These are phyloP conservation scores for Fusarium dimerum DNA, from an alignment of 2,329 filamentous ascomycete genomes.

Conservation along the genomic window DNA sequence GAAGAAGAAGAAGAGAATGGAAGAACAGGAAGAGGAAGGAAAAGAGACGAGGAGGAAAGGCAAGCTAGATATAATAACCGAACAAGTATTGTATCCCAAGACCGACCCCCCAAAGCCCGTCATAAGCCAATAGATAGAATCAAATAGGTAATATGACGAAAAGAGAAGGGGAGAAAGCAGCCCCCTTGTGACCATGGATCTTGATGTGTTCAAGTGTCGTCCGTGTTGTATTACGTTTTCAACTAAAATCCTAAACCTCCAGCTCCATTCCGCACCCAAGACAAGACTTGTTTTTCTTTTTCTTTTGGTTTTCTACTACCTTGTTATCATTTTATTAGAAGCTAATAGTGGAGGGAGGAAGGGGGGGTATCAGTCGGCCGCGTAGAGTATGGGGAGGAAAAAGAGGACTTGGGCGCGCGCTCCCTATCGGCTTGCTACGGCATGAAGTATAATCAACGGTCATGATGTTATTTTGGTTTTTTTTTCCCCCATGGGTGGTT, in stretches of 20 bases:
- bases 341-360: no score
- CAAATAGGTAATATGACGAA: not conserved
- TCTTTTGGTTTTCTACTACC: slow-evolving; percentile 3
- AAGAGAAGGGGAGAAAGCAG: not conserved
- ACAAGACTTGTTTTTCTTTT: slow-evolving; percentile 3
- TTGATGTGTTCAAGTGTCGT: no score
- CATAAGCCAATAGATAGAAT: no score
- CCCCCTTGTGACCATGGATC: slow-evolving; percentile 16
- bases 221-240: no score
- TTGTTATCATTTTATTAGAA: no score
- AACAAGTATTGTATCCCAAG: not conserved
- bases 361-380: no score
- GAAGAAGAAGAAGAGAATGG: not conserved
- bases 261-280: no score
- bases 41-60: not conserved
- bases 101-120: no score
- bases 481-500: no score
- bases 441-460: slow-evolving; percentile 14
- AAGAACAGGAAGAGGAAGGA: not conserved
- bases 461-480: no score
- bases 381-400: slow-evolving; percentile 10
- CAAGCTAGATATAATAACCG: not conserved
- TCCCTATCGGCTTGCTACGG: slow-evolving; percentile 31
- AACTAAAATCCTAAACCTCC: no score
- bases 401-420: slow-evolving; percentile 13